phyloP scores from a whole-genome alignment of 2,329 filamentous ascomycete genomes.

The Botrytis deweyae region DNA sequence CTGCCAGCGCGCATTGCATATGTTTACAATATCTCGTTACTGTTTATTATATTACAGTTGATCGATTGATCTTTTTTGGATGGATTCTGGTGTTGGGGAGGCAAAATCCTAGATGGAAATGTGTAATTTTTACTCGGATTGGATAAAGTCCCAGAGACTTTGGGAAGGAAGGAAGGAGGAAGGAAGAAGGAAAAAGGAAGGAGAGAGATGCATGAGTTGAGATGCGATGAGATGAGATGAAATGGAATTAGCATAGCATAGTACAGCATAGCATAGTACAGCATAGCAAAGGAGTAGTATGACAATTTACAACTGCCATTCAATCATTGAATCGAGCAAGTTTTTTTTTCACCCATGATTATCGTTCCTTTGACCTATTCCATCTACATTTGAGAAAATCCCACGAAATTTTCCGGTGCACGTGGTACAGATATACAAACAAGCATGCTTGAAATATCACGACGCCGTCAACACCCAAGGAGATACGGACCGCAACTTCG shows the following conservation, averaged over 20 bases:
- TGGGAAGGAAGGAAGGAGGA: not conserved
- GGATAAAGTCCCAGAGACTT: conserved; percentile 1
- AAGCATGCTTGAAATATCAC: not conserved
- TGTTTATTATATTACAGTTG: conserved; percentile 1
- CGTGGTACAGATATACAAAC: not conserved
- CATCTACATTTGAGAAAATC: not conserved
- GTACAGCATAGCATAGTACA: not conserved
- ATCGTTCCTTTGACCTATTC: not conserved
- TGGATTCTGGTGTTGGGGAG: conserved; percentile 17
- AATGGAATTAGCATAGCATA: not conserved
- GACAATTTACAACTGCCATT: conserved; percentile 6
- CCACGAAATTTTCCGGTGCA: not conserved
- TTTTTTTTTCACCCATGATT: not conserved
- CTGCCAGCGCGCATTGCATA: conserved; percentile 16
- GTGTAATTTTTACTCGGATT: conserved; percentile 19
- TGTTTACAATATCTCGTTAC: conserved; percentile 9
- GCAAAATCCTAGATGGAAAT: conserved; percentile 18
- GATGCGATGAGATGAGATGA: not conserved
- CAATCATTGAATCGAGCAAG: not conserved
- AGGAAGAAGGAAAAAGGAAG: not conserved
- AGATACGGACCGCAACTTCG: not conserved
- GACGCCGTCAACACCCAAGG: not conserved
- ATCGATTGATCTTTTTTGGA: conserved; percentile 12
- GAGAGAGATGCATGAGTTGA: not conserved
- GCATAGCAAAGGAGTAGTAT: not conserved